phyloP scores from a whole-genome alignment of 768 basidiomycete genomes.

The Kondoa malvinella region DNA sequence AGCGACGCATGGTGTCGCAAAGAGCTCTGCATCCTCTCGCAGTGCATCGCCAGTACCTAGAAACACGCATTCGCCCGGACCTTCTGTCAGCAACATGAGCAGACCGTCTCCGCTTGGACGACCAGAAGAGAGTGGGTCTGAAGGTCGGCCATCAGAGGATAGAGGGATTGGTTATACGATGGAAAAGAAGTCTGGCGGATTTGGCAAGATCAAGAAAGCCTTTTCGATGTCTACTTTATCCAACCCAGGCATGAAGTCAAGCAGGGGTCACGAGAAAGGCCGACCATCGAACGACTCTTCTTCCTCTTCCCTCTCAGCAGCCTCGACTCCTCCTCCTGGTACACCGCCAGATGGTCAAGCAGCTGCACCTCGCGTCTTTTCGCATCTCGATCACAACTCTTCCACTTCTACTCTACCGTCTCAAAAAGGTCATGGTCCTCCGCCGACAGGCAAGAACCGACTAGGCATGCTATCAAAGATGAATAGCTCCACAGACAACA shows the following conservation, averaged over 20 bases:
- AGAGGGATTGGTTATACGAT: neutral
- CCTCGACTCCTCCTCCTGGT: conserved; percentile 15
- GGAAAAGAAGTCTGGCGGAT: conserved; percentile 4
- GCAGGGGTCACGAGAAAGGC: conserved; percentile 7
- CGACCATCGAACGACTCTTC: conserved; percentile 12
- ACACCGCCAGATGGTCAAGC: conserved; percentile 17
- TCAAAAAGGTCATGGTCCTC: neutral
- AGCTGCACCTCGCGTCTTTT: neutral
- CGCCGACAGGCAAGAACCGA: neutral
- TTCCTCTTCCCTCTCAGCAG: conserved; percentile 8
- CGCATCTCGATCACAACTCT: neutral
- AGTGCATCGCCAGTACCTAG: neutral
- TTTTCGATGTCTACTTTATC: neutral
- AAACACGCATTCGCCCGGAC: neutral
- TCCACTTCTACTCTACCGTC: neutral
- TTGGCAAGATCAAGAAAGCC: conserved; percentile 3
- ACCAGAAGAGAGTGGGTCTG: neutral
- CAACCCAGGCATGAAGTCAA: neutral
- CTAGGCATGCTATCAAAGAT: conserved; percentile 61
- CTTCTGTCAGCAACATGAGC: neutral
- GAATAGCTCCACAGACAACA: conserved; percentile 83
- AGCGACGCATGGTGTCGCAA: neutral
- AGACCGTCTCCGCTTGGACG: neutral
- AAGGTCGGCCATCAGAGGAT: neutral
- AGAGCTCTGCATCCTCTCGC: neutral